phyloP scores from a whole-genome alignment of 83 land plant genomes.

The Thuja plicata region DNA sequence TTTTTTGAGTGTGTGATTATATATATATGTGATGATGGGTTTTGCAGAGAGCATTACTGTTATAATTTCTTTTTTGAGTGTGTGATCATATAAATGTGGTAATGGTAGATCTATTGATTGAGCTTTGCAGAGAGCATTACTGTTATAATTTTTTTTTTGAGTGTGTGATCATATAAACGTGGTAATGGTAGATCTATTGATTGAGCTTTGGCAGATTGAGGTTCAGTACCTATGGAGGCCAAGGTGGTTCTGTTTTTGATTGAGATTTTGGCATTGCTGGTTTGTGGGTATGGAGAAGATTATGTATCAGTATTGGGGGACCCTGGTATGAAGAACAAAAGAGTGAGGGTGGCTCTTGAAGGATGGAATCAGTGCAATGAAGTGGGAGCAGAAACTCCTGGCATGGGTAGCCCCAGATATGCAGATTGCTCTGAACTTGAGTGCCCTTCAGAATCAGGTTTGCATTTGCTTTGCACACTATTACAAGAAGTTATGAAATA shows the following conservation, averaged over 20 bases:
- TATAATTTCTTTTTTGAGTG: too few relatives aligned
- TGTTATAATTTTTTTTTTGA: too few relatives aligned
- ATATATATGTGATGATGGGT: too few relatives aligned
- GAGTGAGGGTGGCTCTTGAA: constrained; percentile 70
- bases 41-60: too few relatives aligned
- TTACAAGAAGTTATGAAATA: too few relatives aligned
- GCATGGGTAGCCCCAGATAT: constrained; percentile 73
- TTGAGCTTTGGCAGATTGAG: neutral
- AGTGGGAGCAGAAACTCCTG: constrained; percentile 54
- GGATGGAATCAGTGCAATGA: constrained; percentile 96
- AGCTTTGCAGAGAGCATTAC: neutral
- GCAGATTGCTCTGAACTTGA: constrained; percentile 70
- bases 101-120: neutral
- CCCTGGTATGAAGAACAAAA: constrained; percentile 79
- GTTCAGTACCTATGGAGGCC: neutral
- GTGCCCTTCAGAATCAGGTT: neutral
- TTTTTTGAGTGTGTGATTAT: too few relatives aligned
- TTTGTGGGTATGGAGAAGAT: neutral
- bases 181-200: neutral
- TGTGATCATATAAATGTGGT: neutral
- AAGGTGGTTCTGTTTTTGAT: neutral
- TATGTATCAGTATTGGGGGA: constrained; percentile 66
- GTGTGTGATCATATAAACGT: too few relatives aligned
- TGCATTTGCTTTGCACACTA: neutral
- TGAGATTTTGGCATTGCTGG: neutral